Evolutionary conservation across 75 land plant species (phyloP), one percentile per base, ranked within the genome.

Genomic region (Selaginella moellendorffii): DNA sequence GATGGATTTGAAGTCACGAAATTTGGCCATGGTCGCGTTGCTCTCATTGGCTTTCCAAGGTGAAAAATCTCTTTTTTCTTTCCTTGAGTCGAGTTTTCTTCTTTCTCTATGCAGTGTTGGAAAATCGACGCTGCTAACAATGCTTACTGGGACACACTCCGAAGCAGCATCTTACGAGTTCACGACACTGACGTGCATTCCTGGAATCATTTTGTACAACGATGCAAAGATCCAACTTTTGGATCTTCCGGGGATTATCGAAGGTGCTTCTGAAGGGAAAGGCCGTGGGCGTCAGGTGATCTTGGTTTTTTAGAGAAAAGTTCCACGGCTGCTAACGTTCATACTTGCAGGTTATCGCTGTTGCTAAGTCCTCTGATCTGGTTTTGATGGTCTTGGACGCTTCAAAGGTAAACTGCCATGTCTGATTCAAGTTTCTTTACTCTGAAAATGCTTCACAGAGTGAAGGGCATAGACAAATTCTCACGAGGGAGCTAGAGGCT

Each of bases 1-100:
- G 98, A 93, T 54, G 98, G 98, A 27, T 93, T 93, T 79, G 98
- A 93, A 77, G 98, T 93, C 60, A 85, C 98, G 64, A 93, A 93
- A 58, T 93, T 68, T 79, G 98, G 98, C 24, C 98, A 93, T 75
- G 98, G 98, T 52, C 98, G 98, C 65, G 96, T 89, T 75, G 96
- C 98, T 65, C 76, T 93, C 5, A 93, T 93, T 42, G 98, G 98
- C 27, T 93, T 93, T 72, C 97, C 97, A 27, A 92, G 97, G 97
- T 92, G 51, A 5, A 36, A 36, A 14, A 36, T 36, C 5, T 5
- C 14, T 36, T 36, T 36, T 14, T 36, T 36, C 46, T 36, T 36
- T 36, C 14, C 14, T 36, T 36, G n/a, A n/a, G n/a, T n/a, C 46
- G 5, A 36, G 14, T 36, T 36, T 36, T 36, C 46, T 36, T 14